A percentile compares a stretch with the other conserved stretches of the same genome.
phyloP scores from a whole-genome alignment of 2,329 filamentous ascomycete genomes.

The Didymella pinodella region DNA sequence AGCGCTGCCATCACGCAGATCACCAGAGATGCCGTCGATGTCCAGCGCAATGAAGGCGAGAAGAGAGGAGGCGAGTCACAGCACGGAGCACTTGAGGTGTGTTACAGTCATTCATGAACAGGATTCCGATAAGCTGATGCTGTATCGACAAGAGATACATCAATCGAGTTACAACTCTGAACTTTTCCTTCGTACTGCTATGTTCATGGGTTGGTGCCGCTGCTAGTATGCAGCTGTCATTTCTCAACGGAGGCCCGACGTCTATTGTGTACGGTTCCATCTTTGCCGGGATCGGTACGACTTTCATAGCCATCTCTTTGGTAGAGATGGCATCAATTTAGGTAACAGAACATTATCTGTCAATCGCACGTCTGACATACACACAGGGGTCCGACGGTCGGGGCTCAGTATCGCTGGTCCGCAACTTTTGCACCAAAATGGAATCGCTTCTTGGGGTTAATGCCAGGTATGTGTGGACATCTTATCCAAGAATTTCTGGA shows the following conservation, averaged over 20 bases:
- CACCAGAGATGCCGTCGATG: background rate
- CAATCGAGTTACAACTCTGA: background rate
- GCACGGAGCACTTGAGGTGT: background rate
- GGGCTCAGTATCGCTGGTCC: background rate
- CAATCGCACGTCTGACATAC: background rate
- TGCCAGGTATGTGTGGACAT: background rate
- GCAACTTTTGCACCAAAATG: background rate
- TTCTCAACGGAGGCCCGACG: background rate
- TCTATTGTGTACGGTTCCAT: background rate
- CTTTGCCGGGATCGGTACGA: background rate
- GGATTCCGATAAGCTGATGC: background rate
- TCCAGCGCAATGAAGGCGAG: background rate
- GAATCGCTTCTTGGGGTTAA: background rate
- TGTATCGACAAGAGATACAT: background rate
- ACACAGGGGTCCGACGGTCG: background rate
- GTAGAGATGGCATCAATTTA: background rate
- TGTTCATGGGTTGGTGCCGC: background rate
- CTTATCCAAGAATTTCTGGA: background rate
- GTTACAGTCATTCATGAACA: background rate
- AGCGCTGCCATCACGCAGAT: background rate
- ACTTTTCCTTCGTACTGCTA: background rate
- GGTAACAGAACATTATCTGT: background rate
- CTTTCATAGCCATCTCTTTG: background rate
- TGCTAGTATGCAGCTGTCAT: background rate
- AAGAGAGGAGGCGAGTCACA: background rate